Evolutionary conservation across 768 basidiomycete genomes (phyloP), one percentile per base, ranked within the genome.

Genomic region (Suillus sp.): DNA sequence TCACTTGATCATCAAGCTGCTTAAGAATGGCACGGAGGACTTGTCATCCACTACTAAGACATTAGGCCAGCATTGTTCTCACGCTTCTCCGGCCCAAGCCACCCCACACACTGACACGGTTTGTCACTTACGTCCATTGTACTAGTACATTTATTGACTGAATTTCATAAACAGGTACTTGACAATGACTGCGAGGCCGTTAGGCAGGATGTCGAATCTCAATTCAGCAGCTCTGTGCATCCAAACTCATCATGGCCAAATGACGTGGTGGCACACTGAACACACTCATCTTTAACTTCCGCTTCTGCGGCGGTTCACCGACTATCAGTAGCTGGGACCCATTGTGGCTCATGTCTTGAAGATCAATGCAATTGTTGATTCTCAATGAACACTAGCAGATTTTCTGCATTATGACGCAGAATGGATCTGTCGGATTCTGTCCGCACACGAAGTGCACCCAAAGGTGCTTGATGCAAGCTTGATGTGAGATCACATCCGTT

Each of bases 31-130:
- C 56, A 18, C 25, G 38, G 37, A 38, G 25, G 56, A 30, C 22
- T 22, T 40, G 56, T 57, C 56, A 57, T 37, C 22, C 35, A 34
- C 54, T 34, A 56, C 35, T 38, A 56, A 56, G 13, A 37, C 8
- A 37, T 18, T 40, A 48, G 25, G 38, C 37, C 38, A 38, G 38
- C 38, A 58, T 40, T 59, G 22, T 62, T 62, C 61, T 62, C 56
- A 62, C 61, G 56, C 48, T 61, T 58, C 37, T 40, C n/a, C 30
- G 11, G 13, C 18, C 48, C 48, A 50, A 50, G 27, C 48, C 18
- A 32, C 30, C 30, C 50, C 27, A 30, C 47, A 25, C n/a, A 40
- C 16, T 16, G 7, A 25, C n/a, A 40, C 16, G 40, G 7, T 40
- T 40, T 45, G 43, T 45, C 47, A 48, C 47, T 48, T 48, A 48